phyloP scores from a whole-genome alignment of 345 rosid species.

The Syzygium grande region DNA sequence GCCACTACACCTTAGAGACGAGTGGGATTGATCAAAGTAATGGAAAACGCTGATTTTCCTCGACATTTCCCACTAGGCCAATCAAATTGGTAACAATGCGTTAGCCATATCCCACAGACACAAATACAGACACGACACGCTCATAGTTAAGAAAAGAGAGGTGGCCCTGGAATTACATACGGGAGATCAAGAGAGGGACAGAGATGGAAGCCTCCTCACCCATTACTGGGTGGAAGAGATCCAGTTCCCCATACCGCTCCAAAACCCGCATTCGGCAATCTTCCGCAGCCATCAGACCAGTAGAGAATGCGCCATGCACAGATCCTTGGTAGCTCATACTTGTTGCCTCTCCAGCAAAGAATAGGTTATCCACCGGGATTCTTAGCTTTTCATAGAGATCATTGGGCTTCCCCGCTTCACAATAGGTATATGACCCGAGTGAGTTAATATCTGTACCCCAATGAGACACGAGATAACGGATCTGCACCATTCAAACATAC shows the following conservation, averaged over 20 bases:
- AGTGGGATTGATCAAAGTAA: neutral
- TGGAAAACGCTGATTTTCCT: neutral
- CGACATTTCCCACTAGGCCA: neutral
- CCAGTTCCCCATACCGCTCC: conserved; percentile 79
- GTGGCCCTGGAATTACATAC: conserved; percentile 32
- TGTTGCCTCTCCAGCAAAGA: conserved; percentile 98
- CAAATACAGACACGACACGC: neutral
- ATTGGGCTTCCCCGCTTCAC: conserved; percentile 71
- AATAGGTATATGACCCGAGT: conserved; percentile 86
- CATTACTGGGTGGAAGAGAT: conserved; percentile 68
- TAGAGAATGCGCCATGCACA: conserved; percentile 85
- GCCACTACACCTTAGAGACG: neutral
- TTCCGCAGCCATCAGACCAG: conserved; percentile 86
- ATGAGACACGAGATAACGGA: conserved; percentile 63
- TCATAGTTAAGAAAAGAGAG: neutral
- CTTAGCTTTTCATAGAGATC: conserved; percentile 82
- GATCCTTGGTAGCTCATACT: conserved; percentile 72
- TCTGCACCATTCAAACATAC: conserved; percentile 26
- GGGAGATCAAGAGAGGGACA: conserved; percentile 80
- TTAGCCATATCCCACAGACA: conserved; percentile 7
- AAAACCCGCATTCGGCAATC: conserved; percentile 91
- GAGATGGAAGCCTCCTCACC: conserved; percentile 58
- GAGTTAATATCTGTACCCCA: conserved; percentile 80
- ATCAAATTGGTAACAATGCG: conserved; percentile 4
- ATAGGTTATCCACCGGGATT: conserved; percentile 82